Base-by-base conservation (phyloP, 2,329 filamentous ascomycete genomes). In the Fusarium secorum region DNA sequence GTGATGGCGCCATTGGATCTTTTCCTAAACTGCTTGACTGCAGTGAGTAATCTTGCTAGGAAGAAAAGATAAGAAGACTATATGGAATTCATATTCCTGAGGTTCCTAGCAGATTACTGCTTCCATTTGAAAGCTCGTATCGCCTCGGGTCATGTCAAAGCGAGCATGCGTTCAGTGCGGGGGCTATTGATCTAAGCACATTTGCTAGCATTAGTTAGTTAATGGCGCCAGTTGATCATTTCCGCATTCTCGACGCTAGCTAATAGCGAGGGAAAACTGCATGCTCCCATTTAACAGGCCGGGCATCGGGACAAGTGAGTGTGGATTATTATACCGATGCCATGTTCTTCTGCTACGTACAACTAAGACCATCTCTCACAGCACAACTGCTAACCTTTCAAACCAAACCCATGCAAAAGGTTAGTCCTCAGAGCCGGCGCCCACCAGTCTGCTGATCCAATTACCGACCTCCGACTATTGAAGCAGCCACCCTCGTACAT, bases 361-460 rank as follows among this genome's bases (percentile, higher is more conserved):
- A n/a, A n/a, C n/a, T n/a, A n/a, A n/a, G n/a, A n/a, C n/a, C n/a
- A n/a, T n/a, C n/a, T n/a, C n/a, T n/a, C 24, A 8, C 10, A 15
- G 7, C 18, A 11, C 13, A 30, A 3, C 45, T 4, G 9, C 20
- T 10, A 4, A 7, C 3, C 3, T 3, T 30, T 5, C 1, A 22
- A 7, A 2, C 5, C 20, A 3, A 13, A 4, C 20, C 7, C 26
- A 46, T 13, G 3, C 14, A 5, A n/a, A 30, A 8, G 1, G 3
- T 5, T 4, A 30, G 20, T 18, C 3, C n/a, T 17, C 10, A 30
- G 7, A 30, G 20, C 7, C 0, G 3, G 20, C 10, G 20, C 20
- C 0, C 20, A 1, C 11, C 4, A 22, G 28, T 10, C 28, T 2
- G 1, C 14, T 0, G 3, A 4, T n/a, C 3, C 20, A n/a, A 22